Percentiles rank a stretch among this genome's conserved stretches.
Conservation (phyloP, 768 basidiomycete species). For the Melanogaster broomeanus region DNA sequence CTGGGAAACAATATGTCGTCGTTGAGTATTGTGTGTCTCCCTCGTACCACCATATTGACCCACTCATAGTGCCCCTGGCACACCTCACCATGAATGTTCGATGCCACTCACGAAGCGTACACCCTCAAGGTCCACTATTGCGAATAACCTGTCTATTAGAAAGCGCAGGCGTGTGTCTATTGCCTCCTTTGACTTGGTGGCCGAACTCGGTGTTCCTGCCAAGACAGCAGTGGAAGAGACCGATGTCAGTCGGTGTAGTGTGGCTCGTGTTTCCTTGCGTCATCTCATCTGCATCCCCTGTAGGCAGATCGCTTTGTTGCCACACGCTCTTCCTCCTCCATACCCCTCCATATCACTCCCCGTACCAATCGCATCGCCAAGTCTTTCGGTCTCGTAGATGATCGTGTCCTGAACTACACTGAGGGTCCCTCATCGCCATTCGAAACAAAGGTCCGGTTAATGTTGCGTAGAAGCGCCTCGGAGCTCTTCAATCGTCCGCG, state of each 20-base stretch:
- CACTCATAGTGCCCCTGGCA: conserved; percentile 24
- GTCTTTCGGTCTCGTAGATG: conserved; percentile 59
- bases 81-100: conserved; percentile 25
- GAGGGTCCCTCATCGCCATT: conserved; percentile 37
- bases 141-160: conserved; percentile 40
- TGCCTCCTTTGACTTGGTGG: conserved; percentile 38
- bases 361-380: conserved; percentile 68
- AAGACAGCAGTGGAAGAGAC: conserved; percentile 25
- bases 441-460: conserved; percentile 44
- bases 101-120: conserved; percentile 38
- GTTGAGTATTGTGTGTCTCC: conserved; percentile 28
- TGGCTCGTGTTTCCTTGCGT: not conserved
- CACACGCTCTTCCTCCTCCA: conserved; percentile 45
- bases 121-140: conserved; percentile 38
- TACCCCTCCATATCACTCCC: conserved; percentile 64
- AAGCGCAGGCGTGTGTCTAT: conserved; percentile 46
- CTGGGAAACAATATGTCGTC: conserved; percentile 21
- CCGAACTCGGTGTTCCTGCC: conserved; percentile 29
- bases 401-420: conserved; percentile 54
- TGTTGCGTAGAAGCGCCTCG: conserved; percentile 54
- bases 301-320: conserved; percentile 68
- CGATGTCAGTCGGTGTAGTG: conserved; percentile 24
- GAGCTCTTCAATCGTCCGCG: conserved; percentile 45
- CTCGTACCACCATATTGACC: conserved; percentile 15
- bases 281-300: conserved; percentile 1